Percentiles rank a stretch among this genome's conserved stretches.
phyloP scores from a whole-genome alignment of 106 monocot species.

The Dactylorhiza incarnata region DNA sequence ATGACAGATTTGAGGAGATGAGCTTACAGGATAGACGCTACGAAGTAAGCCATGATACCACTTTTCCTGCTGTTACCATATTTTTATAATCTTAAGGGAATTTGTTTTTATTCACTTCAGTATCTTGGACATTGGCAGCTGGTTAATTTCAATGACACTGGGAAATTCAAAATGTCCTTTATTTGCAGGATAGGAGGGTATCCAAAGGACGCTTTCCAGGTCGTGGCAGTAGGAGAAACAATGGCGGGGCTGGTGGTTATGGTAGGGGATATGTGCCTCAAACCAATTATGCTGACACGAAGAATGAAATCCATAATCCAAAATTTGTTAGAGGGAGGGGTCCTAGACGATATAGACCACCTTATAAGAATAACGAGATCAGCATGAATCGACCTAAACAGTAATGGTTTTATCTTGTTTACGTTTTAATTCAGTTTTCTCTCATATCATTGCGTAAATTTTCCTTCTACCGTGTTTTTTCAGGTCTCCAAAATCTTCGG shows the following conservation, averaged over 20 bases:
- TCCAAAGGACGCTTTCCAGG: conserved; percentile 29
- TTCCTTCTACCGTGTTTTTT: conserved; percentile 4
- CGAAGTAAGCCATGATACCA: no score
- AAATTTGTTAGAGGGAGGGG: conserved; percentile 70
- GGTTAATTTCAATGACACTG: no score
- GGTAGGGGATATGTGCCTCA: no score
- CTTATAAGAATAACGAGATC: conserved; percentile 29
- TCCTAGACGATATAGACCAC: conserved; percentile 61
- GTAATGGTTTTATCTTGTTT: conserved; percentile 29
- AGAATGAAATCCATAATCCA: no score
- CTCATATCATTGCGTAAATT: background rate
- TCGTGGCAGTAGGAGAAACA: conserved; percentile 15
- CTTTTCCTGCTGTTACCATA: no score
- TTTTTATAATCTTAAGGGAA: no score
- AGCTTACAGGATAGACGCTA: conserved; percentile 38
- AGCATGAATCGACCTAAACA: conserved; percentile 35
- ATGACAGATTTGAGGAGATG: conserved; percentile 89
- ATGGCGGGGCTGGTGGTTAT: conserved; percentile 4
- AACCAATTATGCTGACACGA: conserved; percentile 8
- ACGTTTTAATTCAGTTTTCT: no score
- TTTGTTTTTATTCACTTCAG: no score
- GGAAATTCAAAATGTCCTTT: no score
- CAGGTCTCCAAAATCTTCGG: conserved; percentile 34
- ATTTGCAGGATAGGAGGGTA: conserved; percentile 14
- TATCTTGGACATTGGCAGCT: no score